Percentiles rank a stretch among this genome's conserved stretches.
phyloP scores from a whole-genome alignment of 805 yeast genomes.

The Suhomyces prunicola region DNA sequence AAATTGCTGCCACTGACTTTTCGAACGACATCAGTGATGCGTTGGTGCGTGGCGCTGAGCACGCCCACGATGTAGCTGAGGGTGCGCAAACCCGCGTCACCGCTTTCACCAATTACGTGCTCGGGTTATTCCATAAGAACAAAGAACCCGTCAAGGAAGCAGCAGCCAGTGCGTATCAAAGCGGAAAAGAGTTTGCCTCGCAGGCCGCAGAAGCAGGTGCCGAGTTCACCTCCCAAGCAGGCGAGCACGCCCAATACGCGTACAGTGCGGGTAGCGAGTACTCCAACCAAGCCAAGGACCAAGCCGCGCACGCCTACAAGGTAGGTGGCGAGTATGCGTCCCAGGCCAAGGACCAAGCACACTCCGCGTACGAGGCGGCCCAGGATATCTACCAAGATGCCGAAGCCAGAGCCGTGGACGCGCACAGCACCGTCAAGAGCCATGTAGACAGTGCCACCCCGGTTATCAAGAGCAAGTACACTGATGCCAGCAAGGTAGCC shows the following conservation, averaged over 20 bases:
- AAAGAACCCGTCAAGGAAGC: neutral
- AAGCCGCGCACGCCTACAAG: slow-evolving; percentile 1
- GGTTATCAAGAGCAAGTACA: neutral
- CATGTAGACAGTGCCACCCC: slow-evolving; percentile 1
- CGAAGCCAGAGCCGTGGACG: neutral
- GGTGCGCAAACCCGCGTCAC: neutral
- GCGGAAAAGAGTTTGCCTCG: slow-evolving; percentile 1
- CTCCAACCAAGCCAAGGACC: neutral
- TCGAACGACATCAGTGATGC: slow-evolving; percentile 8
- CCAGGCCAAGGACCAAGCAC: slow-evolving; percentile 4
- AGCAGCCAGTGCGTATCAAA: neutral
- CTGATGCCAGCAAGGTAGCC: slow-evolving; percentile 8
- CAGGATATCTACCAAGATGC: neutral
- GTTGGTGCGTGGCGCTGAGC: slow-evolving; percentile 7
- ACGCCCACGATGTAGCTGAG: slow-evolving; percentile 3
- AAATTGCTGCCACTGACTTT: slow-evolving; percentile 12
- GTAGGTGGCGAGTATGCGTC: neutral
- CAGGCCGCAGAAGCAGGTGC: slow-evolving; percentile 1
- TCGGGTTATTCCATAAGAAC: neutral
- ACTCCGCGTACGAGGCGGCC: slow-evolving; percentile 2
- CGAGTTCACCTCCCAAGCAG: neutral
- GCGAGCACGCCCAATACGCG: slow-evolving; percentile 6
- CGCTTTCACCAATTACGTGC: neutral
- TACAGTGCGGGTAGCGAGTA: slow-evolving; percentile 7
- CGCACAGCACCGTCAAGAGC: neutral